phyloP scores from a whole-genome alignment of 805 yeast genomes.

The Candida sithepensis region DNA sequence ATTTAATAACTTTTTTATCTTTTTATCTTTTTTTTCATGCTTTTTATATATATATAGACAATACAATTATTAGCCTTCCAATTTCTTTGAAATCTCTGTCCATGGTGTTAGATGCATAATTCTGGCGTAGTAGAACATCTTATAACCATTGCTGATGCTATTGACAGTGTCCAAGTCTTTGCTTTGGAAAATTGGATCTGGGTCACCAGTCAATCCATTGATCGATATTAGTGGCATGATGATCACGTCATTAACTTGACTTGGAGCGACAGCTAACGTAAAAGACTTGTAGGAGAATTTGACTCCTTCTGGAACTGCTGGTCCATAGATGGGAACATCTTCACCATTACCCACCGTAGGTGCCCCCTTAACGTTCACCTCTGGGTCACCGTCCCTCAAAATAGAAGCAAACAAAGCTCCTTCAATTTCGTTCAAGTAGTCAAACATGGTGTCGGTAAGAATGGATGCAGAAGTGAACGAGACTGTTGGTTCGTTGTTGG shows the following conservation, averaged over 20 bases:
- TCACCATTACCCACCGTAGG: background rate
- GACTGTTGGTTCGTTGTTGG: constrained; percentile 15
- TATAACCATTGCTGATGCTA: constrained; percentile 10
- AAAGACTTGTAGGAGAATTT: constrained; percentile 16
- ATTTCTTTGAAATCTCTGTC: no score
- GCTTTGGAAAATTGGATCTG: constrained; percentile 1
- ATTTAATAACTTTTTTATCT: no score
- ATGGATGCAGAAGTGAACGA: constrained; percentile 13
- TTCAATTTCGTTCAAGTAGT: background rate
- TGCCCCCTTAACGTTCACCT: constrained; percentile 5
- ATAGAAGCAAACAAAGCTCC: constrained; percentile 5
- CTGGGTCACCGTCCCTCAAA: constrained; percentile 1
- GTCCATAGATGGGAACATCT: constrained; percentile 11
- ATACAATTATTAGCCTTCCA: no score
- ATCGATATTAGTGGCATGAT: constrained; percentile 19
- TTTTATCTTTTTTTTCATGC: no score
- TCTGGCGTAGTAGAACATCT: constrained; percentile 26
- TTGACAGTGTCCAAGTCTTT: constrained; percentile 4
- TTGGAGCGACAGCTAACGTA: constrained; percentile 13
- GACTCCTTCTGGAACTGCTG: constrained; percentile 4
- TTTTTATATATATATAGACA: no score
- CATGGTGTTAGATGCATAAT: constrained; percentile 9
- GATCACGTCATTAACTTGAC: constrained; percentile 15
- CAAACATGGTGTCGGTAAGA: constrained; percentile 8
- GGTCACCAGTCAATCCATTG: constrained; percentile 11